A percentile compares a stretch with the other conserved stretches of the same genome.
Evolutionary conservation across 768 basidiomycete species (phyloP).

Genomic region (Gloeophyllum trabeum): DNA sequence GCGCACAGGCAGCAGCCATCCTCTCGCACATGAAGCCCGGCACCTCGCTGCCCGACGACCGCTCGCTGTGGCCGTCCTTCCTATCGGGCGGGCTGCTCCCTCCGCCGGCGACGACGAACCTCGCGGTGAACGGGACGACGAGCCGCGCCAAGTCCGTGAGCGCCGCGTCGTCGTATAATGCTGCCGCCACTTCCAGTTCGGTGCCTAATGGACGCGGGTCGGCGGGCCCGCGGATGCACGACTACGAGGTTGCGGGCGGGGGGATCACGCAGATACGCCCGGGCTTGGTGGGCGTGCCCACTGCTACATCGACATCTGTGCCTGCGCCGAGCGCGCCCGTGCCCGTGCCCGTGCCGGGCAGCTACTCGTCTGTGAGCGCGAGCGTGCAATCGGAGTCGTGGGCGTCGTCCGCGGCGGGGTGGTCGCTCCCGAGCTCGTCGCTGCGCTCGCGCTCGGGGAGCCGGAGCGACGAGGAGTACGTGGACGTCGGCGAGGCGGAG

Average conservation of each 20-base stretch:
- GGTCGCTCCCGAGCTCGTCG: slow-evolving; percentile 47
- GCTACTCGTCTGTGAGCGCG: slow-evolving; percentile 17
- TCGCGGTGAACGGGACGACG: slow-evolving; percentile 4
- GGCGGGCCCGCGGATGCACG: slow-evolving; percentile 51
- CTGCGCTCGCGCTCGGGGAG: slow-evolving; percentile 24
- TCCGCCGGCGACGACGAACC: slow-evolving; percentile 23
- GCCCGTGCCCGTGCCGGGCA: slow-evolving; percentile 23
- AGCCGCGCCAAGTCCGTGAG: slow-evolving; percentile 6
- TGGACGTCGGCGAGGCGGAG: slow-evolving; percentile 15
- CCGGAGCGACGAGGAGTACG: slow-evolving; percentile 25
- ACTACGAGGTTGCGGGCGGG: slow-evolving; percentile 38
- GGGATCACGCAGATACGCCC: slow-evolving; percentile 51
- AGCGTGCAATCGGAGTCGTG: slow-evolving; percentile 14
- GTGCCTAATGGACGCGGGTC: slow-evolving; percentile 30
- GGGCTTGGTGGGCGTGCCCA: slow-evolving; percentile 34
- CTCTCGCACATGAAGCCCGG: slow-evolving; percentile 76
- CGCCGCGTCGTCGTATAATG: slow-evolving; percentile 8
- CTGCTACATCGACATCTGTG: slow-evolving; percentile 5
- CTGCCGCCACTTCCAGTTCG: slow-evolving; percentile 34
- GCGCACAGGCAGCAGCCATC: slow-evolving; percentile 78
- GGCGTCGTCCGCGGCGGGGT: slow-evolving; percentile 23
- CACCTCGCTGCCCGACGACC: slow-evolving; percentile 85
- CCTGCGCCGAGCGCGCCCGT: slow-evolving; percentile 21
- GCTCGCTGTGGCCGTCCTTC: slow-evolving; percentile 85
- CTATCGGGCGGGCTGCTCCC: slow-evolving; percentile 63